Base-by-base conservation (phyloP, 192 early-diverging fungal species). In the Coemansia sp. region DNA sequence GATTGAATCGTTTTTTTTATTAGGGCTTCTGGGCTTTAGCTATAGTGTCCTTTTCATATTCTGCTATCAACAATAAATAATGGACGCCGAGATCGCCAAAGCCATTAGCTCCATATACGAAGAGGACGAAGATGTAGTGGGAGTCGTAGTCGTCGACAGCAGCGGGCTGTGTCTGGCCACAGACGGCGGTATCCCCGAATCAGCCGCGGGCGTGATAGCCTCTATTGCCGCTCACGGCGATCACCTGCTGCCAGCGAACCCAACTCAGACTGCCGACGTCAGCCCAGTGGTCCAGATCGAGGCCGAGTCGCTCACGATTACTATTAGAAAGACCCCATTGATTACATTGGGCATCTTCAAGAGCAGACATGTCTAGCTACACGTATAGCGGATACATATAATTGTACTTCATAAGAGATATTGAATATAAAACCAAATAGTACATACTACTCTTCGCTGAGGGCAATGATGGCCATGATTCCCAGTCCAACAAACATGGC, bases 391-490 rank as follows among this genome's bases (percentile, higher is more conserved):
- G 24, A 22, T 16, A 6, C 5, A 67, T 47, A 44, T 18, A 10
- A 67, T 38, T 38, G 36, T 16, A 36, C 49, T 33, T 34, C 27
- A 27, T 27, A 0, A 38, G 12, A 52, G 15, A 46, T 12, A 10
- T 18, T 5, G 49, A 54, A 18, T 38, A 33, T 47, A 3, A 52
- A 52, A 33, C n/a, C 6, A 66, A 52, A 66, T 52, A 20, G 51
- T 34, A 36, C 34, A 15, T 44, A 16, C 44, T 76, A 85, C 38
- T 82, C 84, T 70, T 93, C 92, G 75, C 89, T 90, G 78, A 90
- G 87, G 10, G 91, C 91, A 82, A 94, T 94, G 27, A 85, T 70
- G 4, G 86, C 86, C 92, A 94, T 94, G 79, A 94, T 88, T 5
- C 74, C 88, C n/a, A 92, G 70, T 46, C 92, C 92, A 55, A 94